These are phyloP conservation scores for Lasiosphaeria miniovina DNA, from an alignment of 495 filamentous ascomycete species.

Conservation along the genomic window DNA sequence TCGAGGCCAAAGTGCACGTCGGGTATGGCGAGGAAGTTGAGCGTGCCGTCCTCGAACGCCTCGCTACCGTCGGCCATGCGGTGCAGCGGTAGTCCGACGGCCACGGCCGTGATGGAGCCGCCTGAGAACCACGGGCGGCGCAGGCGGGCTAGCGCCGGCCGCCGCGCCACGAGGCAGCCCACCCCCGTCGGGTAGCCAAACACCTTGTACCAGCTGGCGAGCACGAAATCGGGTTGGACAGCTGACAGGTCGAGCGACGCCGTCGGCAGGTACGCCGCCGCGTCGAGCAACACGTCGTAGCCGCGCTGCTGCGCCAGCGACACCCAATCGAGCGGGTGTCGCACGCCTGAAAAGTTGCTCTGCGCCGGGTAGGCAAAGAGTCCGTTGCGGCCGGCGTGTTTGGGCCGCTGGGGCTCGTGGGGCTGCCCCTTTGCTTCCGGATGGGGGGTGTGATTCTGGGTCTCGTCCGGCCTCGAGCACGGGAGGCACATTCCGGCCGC, in stretches of 20 bases:
- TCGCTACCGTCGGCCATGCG: slow-evolving; percentile 37
- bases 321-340: slow-evolving; percentile 53
- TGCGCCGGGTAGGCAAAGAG: slow-evolving; percentile 65
- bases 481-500: no score
- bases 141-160: slow-evolving; percentile 40
- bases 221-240: slow-evolving; percentile 54
- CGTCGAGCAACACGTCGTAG: slow-evolving; percentile 55
- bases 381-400: slow-evolving; percentile 14
- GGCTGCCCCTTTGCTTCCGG: neutral
- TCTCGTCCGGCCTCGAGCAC: no score
- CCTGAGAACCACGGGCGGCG: slow-evolving; percentile 58
- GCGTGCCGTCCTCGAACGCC: slow-evolving; percentile 60
- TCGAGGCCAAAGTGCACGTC: slow-evolving; percentile 53
- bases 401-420: neutral
- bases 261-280: slow-evolving; percentile 56
- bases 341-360: slow-evolving; percentile 61
- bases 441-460: no score
- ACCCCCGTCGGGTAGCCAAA: slow-evolving; percentile 61
- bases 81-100: slow-evolving; percentile 50
- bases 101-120: slow-evolving; percentile 56
- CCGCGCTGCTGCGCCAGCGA: slow-evolving; percentile 39
- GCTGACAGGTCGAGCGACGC: slow-evolving; percentile 47
- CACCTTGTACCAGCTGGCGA: slow-evolving; percentile 61
- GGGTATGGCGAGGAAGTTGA: slow-evolving; percentile 57
- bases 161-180: slow-evolving; percentile 54